Evolutionary conservation across 345 rosid species (phyloP).

Genomic region (Moricandia moricandioides): DNA sequence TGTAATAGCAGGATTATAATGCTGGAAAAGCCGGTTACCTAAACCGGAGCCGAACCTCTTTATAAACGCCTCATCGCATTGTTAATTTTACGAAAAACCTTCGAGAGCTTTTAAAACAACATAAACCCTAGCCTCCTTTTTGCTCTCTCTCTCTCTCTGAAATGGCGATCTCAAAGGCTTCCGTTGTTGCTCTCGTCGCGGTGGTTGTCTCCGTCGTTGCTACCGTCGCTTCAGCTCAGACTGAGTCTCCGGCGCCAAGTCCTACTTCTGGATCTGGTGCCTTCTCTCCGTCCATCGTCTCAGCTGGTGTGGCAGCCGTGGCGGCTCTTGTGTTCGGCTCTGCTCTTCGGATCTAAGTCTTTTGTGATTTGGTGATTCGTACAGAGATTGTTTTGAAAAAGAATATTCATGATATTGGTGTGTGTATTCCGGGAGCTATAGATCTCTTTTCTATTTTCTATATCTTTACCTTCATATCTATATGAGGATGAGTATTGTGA

Average conservation of each 20-base stretch:
- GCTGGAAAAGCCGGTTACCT: slow-evolving; percentile 30
- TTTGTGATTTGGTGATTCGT: slow-evolving; percentile 2
- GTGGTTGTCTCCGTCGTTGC: slow-evolving; percentile 40
- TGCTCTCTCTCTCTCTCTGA: background rate
- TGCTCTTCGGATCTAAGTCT: slow-evolving; percentile 52
- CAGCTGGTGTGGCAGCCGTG: slow-evolving; percentile 41
- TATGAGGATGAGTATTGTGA: slow-evolving; percentile 19
- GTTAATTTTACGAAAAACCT: background rate
- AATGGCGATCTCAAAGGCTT: slow-evolving; percentile 49
- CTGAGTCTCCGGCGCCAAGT: slow-evolving; percentile 57
- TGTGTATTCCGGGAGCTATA: slow-evolving; percentile 35
- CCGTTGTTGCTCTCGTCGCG: slow-evolving; percentile 35
- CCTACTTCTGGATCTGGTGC: slow-evolving; percentile 52
- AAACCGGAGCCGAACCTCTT: slow-evolving; percentile 28
- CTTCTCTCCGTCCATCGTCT: slow-evolving; percentile 42
- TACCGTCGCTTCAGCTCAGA: slow-evolving; percentile 44
- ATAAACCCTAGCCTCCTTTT: background rate
- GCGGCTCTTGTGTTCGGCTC: slow-evolving; percentile 49
- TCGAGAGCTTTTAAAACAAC: background rate
- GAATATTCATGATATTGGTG: slow-evolving; percentile 17
- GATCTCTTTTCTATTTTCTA: slow-evolving; percentile 12
- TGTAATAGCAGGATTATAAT: background rate
- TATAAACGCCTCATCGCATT: slow-evolving; percentile 21
- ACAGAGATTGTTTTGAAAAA: slow-evolving; percentile 16
- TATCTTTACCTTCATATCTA: slow-evolving; percentile 17